These are phyloP conservation scores for Corymbia maculata DNA, from an alignment of 345 rosid species.

Conservation along the genomic window DNA sequence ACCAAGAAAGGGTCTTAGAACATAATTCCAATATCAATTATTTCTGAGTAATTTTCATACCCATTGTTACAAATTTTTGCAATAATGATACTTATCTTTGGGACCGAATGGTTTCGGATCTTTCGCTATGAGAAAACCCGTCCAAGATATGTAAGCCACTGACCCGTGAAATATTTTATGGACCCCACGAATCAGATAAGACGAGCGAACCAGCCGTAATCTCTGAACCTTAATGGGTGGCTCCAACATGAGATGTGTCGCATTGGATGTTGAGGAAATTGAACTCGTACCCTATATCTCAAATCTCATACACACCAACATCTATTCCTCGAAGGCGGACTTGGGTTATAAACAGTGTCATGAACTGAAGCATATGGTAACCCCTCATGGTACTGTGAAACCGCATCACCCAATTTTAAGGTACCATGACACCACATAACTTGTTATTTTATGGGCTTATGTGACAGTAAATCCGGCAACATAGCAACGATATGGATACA, in stretches of 20 bases:
- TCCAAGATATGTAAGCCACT: not conserved
- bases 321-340: not conserved
- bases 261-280: not conserved
- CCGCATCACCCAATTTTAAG: not conserved
- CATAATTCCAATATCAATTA: not conserved
- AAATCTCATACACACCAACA: not conserved
- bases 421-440: not conserved
- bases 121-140: not conserved
- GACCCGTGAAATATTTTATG: not conserved
- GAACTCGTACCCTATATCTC: not conserved
- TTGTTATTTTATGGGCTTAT: not conserved
- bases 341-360: not conserved
- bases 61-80: not conserved
- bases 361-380: not conserved
- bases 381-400: not conserved
- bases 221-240: not conserved
- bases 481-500: accelerated
- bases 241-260: not conserved
- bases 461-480: accelerated
- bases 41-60: not conserved
- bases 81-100: not conserved
- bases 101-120: not conserved
- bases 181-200: not conserved
- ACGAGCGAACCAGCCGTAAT: not conserved
- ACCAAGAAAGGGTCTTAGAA: not conserved